Conservation (phyloP, 768 basidiomycete species). For the Kwoniella sp. region DNA sequence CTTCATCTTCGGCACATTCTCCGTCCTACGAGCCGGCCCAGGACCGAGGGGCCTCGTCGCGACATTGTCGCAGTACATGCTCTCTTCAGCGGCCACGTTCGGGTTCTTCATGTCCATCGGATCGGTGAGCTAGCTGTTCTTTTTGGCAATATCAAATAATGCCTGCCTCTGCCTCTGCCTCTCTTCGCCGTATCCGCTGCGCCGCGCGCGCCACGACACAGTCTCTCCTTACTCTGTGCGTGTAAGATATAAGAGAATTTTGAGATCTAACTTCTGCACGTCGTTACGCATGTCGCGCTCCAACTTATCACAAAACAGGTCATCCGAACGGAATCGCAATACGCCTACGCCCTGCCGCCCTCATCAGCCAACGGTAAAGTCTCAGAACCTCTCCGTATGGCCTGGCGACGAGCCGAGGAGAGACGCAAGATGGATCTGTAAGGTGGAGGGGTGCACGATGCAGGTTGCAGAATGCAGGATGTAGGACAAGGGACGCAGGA, state of each 20-base stretch:
- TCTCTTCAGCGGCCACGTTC: slow-evolving; percentile 95
- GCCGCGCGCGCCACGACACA: too few species aligned
- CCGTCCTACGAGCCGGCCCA: slow-evolving; percentile 85
- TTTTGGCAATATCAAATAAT: neutral
- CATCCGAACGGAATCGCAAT: slow-evolving; percentile 75
- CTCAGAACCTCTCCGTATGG: slow-evolving; percentile 18
- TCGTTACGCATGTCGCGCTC: too few species aligned
- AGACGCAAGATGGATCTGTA: slow-evolving; percentile 10
- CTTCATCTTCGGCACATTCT: slow-evolving; percentile 94
- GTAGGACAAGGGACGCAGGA: neutral
- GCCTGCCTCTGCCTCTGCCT: neutral
- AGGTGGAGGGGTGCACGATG: neutral
- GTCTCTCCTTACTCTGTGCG: too few species aligned
- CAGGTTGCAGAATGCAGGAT: neutral
- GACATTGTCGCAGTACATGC: slow-evolving; percentile 97
- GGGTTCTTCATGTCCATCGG: slow-evolving; percentile 95
- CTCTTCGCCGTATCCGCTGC: neutral
- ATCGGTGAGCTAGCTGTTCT: slow-evolving; percentile 64
- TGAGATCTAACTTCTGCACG: too few species aligned
- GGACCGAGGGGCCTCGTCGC: slow-evolving; percentile 87
- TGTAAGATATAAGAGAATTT: too few species aligned
- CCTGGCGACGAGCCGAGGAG: slow-evolving; percentile 21
- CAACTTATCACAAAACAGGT: slow-evolving; percentile 65
- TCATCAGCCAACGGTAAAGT: slow-evolving; percentile 11
- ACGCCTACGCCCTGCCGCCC: slow-evolving; percentile 37